Conservation (phyloP, 1,139 yeast species). For the Scheffersomyces segobiensis region DNA sequence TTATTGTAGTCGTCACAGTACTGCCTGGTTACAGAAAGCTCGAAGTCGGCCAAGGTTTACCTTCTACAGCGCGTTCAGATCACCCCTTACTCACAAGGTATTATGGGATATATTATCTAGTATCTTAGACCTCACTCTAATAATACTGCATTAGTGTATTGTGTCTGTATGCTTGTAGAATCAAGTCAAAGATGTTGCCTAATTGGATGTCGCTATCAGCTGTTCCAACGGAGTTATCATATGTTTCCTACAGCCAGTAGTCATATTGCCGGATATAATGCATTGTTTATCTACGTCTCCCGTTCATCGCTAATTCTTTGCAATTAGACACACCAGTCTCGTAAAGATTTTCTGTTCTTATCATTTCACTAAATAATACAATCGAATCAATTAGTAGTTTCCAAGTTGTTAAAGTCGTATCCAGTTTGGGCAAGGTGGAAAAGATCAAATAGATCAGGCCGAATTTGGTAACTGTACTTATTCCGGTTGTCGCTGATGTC, state of each 20-base stretch:
- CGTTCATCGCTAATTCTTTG: not conserved
- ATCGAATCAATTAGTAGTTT: not conserved
- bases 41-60: not conserved
- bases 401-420: not conserved
- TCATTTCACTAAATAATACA: not conserved
- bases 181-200: not conserved
- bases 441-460: not conserved
- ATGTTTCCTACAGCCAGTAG: not conserved
- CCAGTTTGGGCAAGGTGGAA: not conserved
- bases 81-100: not conserved
- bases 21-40: not conserved
- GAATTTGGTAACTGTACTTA: not conserved
- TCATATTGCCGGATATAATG: not conserved
- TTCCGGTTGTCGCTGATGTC: not conserved
- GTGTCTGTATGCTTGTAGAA: not conserved
- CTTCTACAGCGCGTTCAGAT: not conserved
- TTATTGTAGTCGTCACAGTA: not conserved
- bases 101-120: not conserved
- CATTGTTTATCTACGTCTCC: not conserved
- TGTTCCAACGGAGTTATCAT: not conserved
- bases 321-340: not conserved
- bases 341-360: not conserved
- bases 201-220: not conserved
- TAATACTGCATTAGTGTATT: not conserved
- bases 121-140: not conserved